These are phyloP conservation scores for Eurotiales sp. DNA, from an alignment of 2,329 filamentous ascomycete genomes.

Conservation along the genomic window DNA sequence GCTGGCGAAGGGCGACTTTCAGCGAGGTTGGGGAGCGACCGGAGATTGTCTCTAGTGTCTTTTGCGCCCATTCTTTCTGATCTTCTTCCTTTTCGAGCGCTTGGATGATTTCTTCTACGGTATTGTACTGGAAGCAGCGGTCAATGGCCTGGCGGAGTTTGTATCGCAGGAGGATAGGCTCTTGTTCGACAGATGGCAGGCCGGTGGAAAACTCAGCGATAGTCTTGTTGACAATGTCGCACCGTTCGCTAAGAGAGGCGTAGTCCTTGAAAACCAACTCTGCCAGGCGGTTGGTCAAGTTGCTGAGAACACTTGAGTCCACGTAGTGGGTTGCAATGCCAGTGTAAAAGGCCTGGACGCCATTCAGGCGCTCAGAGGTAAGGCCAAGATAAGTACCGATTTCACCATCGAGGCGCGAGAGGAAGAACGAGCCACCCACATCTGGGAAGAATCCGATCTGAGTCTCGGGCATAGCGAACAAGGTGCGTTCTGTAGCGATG, in stretches of 20 bases:
- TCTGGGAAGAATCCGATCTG: constrained; percentile 99
- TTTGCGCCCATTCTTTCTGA: constrained; percentile 69
- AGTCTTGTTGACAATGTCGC: constrained; percentile 74
- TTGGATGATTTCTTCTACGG: constrained; percentile 64
- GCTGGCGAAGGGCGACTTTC: constrained; percentile 77
- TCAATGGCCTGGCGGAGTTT: constrained; percentile 77
- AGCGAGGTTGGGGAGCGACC: constrained; percentile 81
- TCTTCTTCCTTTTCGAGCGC: constrained; percentile 57
- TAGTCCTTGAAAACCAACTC: constrained; percentile 87
- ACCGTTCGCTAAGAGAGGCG: constrained; percentile 58
- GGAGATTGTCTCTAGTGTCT: constrained; percentile 70
- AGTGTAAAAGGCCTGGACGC: constrained; percentile 82
- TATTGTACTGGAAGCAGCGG: constrained; percentile 68
- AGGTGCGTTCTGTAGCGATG: constrained; percentile 90
- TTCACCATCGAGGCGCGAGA: constrained; percentile 81
- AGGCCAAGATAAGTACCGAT: constrained; percentile 90
- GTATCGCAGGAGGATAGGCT: constrained; percentile 65
- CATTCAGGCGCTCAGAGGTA: constrained; percentile 78
- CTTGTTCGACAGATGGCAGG: constrained; percentile 59
- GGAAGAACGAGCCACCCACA: constrained; percentile 93
- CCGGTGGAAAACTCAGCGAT: constrained; percentile 90
- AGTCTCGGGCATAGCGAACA: constrained; percentile 98
- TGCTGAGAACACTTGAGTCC: constrained; percentile 79
- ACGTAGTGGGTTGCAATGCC: constrained; percentile 95
- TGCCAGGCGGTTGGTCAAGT: constrained; percentile 77